These are phyloP conservation scores for Zygotorulaspora danielsina DNA, from an alignment of 805 yeast genomes.

Conservation along the genomic window DNA sequence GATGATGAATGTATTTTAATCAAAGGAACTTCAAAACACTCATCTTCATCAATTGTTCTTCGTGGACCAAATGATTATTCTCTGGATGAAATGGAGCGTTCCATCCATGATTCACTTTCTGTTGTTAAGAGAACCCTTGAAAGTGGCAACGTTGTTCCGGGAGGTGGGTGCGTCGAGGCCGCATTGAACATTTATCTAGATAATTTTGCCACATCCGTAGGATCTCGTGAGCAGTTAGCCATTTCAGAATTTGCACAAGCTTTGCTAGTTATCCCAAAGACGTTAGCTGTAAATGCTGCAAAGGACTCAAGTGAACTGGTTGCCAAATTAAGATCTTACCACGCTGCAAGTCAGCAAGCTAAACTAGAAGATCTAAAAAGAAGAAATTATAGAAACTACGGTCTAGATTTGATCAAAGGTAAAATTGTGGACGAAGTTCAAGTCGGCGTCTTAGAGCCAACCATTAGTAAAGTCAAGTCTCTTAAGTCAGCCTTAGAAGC, in stretches of 20 bases:
- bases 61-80: constrained; percentile 96
- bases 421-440: constrained; percentile 81
- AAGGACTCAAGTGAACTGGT: constrained; percentile 93
- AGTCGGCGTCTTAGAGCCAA: constrained; percentile 92
- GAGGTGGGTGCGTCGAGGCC: constrained; percentile 99
- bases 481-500: constrained; percentile 97
- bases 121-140: constrained; percentile 96
- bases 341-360: constrained; percentile 89
- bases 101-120: constrained; percentile 87
- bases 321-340: constrained; percentile 93
- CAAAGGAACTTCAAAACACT: constrained; percentile 85
- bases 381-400: constrained; percentile 82
- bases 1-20: constrained; percentile 96
- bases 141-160: constrained; percentile 92
- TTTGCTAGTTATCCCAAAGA: constrained; percentile 87
- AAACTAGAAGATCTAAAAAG: constrained; percentile 78
- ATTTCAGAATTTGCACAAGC: constrained; percentile 96
- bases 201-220: constrained; percentile 95
- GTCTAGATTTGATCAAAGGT: constrained; percentile 87
- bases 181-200: constrained; percentile 93
- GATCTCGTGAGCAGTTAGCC: constrained; percentile 95
- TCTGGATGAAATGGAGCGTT: constrained; percentile 97
- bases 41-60: constrained; percentile 83
- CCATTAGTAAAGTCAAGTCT: constrained; percentile 86
- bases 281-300: constrained; percentile 95